Percentiles rank a stretch among this genome's conserved stretches.
These are phyloP conservation scores for Lactarius sp. DNA, from an alignment of 768 basidiomycete species.

Conservation along the genomic window DNA sequence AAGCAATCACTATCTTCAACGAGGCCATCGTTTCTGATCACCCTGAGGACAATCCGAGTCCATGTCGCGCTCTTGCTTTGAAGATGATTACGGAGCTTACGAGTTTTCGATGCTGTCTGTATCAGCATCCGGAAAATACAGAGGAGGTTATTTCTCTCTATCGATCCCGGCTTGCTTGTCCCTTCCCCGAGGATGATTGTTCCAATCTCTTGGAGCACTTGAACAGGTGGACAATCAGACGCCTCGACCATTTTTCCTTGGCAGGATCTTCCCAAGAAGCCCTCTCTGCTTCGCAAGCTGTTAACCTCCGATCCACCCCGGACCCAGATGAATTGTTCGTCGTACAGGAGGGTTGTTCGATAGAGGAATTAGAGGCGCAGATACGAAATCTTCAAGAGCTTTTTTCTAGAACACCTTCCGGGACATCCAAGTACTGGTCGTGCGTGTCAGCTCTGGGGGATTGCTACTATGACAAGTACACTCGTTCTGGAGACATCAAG, in stretches of 20 bases:
- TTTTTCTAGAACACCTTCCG: too few relatives aligned
- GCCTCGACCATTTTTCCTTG: too few relatives aligned
- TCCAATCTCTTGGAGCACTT: neutral
- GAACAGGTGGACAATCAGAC: neutral
- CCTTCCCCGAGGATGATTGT: neutral
- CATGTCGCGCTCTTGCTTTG: neutral
- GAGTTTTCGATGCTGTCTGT: neutral
- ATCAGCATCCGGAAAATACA: neutral
- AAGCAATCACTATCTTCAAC: neutral
- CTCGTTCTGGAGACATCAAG: neutral
- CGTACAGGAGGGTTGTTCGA: too few relatives aligned
- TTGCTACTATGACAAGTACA: too few relatives aligned
- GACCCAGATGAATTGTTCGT: too few relatives aligned
- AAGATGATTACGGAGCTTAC: neutral
- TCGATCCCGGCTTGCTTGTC: neutral
- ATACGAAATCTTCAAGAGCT: too few relatives aligned
- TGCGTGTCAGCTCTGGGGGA: neutral
- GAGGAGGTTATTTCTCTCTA: neutral
- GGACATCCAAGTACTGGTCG: neutral
- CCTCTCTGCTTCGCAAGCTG: too few relatives aligned
- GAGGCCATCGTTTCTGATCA: neutral
- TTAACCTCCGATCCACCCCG: too few relatives aligned
- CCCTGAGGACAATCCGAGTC: neutral
- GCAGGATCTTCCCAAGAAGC: too few relatives aligned
- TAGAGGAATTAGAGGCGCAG: too few relatives aligned